A percentile compares a stretch with the other conserved stretches of the same genome.
Conservation (phyloP, 1,284 basidiomycete genomes). For the Ceratobasidium papillatum region DNA sequence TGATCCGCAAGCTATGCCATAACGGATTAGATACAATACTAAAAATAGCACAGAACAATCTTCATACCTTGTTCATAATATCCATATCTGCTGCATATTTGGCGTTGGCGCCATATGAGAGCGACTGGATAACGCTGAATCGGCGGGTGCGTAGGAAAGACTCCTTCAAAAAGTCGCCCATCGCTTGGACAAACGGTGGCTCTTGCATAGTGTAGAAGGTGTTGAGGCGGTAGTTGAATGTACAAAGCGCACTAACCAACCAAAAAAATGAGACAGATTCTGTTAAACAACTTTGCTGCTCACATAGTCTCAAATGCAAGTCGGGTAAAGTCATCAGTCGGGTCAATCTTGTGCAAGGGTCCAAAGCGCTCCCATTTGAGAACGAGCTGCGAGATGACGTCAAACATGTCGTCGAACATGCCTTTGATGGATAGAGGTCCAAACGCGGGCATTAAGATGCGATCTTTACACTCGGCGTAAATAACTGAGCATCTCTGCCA, state of each 20-base stretch:
- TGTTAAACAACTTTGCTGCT: conserved; percentile 42
- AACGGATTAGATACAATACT: background rate
- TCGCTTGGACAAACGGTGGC: conserved; percentile 48
- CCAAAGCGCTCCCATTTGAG: conserved; percentile 61
- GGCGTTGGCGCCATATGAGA: conserved; percentile 37
- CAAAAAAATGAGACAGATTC: background rate
- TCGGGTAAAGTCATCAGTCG: conserved; percentile 60
- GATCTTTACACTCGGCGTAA: conserved; percentile 52
- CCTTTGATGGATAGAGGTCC: conserved; percentile 58
- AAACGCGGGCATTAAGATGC: conserved; percentile 64
- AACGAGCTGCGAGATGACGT: conserved; percentile 60
- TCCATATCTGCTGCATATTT: conserved; percentile 45
- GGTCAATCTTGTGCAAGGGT: conserved; percentile 54
- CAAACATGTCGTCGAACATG: conserved; percentile 63
- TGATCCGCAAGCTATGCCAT: conserved; percentile 10
- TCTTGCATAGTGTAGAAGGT: conserved; percentile 44
- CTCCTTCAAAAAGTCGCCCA: conserved; percentile 45
- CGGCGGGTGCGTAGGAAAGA: conserved; percentile 42
- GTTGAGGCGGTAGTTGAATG: conserved; percentile 50
- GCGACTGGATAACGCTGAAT: conserved; percentile 42
- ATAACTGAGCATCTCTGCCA: conserved; percentile 31
- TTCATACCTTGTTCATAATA: conserved; percentile 45
- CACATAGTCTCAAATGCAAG: conserved; percentile 61
- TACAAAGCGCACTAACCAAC: conserved; percentile 38
- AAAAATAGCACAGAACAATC: background rate